A percentile compares a stretch with the other conserved stretches of the same genome.
Evolutionary conservation across 257 asterid species (phyloP).

Genomic region (Fraxinus americana): DNA sequence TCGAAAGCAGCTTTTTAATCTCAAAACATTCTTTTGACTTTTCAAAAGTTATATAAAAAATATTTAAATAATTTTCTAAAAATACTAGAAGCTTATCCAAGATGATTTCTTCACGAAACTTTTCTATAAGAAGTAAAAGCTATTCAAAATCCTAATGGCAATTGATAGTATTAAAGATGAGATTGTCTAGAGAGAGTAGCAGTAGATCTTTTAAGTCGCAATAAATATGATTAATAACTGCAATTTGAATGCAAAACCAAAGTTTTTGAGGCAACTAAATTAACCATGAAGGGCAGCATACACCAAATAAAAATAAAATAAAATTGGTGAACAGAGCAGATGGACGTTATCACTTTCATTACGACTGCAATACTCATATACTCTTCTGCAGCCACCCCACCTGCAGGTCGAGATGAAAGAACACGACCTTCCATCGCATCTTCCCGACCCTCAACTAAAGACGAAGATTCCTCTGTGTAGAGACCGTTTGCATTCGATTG

Average conservation of each 20-base stretch:
- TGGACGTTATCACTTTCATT: background rate
- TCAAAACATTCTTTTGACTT: no score
- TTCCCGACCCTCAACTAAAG: background rate
- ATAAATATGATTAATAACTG: background rate
- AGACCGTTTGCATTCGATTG: background rate
- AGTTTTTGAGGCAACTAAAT: background rate
- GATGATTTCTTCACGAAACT: no score
- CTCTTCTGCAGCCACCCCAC: background rate
- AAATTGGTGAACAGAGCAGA: no score
- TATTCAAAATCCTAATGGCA: no score
- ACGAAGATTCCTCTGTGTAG: background rate
- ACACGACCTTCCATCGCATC: background rate
- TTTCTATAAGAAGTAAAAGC: no score
- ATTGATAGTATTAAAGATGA: no score
- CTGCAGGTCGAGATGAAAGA: background rate
- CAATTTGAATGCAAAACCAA: background rate
- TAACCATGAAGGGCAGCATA: background rate
- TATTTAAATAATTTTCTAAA: no score
- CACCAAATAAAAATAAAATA: background rate
- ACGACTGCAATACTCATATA: background rate
- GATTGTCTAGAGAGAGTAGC: background rate
- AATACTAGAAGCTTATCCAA: no score
- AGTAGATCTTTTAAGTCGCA: background rate
- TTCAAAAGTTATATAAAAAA: no score
- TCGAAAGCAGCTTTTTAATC: no score